Conservation (phyloP, 306 rosid genomes). For the Delonix regia region DNA sequence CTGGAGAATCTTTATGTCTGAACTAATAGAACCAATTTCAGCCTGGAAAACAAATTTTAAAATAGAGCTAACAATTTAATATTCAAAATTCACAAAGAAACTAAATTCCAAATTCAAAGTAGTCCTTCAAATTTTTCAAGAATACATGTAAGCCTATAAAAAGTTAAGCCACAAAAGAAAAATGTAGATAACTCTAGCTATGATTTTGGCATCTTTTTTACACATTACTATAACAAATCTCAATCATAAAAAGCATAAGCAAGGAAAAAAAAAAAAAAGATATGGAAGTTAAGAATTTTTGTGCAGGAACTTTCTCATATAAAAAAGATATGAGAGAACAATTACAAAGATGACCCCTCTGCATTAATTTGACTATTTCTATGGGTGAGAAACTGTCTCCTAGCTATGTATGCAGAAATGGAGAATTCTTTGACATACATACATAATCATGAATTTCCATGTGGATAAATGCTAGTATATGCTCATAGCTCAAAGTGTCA, state of each 20-base stretch:
- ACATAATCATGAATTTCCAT: too few relatives aligned
- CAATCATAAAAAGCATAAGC: background rate
- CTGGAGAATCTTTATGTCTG: constrained; percentile 94
- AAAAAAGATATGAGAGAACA: background rate
- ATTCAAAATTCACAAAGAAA: constrained; percentile 25
- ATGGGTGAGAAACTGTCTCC: background rate
- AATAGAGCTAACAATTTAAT: constrained; percentile 21
- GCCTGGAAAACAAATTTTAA: constrained; percentile 50
- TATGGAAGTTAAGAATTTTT: background rate
- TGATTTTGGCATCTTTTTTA: background rate
- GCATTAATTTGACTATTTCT: background rate
- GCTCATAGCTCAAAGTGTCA: constrained; percentile 35
- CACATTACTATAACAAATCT: background rate
- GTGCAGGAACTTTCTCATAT: background rate
- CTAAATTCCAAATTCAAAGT: background rate
- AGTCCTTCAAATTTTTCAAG: constrained; percentile 5
- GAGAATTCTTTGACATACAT: constrained; percentile 9
- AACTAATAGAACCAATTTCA: constrained; percentile 97
- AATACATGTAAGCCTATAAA: background rate
- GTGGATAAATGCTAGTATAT: constrained; percentile 17
- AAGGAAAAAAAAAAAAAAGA: background rate
- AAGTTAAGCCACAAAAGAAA: background rate
- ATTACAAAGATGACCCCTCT: background rate
- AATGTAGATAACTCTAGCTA: too few relatives aligned
- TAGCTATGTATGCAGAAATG: background rate